Evolutionary conservation across 306 rosid genomes (phyloP).

Genomic region (Acacia acuminata): DNA sequence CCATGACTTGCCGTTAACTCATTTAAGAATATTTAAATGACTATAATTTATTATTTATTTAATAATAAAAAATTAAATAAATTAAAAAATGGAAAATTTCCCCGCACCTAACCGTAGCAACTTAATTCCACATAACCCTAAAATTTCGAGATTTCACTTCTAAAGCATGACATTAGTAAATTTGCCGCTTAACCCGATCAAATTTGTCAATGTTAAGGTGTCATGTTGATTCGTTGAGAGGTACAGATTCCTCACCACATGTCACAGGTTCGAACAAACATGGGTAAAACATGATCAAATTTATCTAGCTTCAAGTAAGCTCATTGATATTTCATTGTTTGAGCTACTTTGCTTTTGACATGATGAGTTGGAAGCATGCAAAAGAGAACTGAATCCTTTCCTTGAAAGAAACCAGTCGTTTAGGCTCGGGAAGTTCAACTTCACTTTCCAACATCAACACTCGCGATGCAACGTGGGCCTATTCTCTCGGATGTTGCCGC

Average conservation of each 20-base stretch:
- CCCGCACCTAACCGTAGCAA: too few species aligned
- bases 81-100: too few species aligned
- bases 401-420: background rate
- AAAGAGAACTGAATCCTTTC: background rate
- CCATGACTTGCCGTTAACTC: too few species aligned
- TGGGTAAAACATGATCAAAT: background rate
- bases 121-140: too few species aligned
- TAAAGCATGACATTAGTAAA: too few species aligned
- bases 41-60: too few species aligned
- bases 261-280: too few species aligned
- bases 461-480: background rate
- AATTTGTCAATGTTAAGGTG: accelerated
- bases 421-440: background rate
- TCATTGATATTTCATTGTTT: background rate
- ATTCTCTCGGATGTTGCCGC: background rate
- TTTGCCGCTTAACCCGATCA: background rate
- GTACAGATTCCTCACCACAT: too few species aligned
- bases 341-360: background rate
- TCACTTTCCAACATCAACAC: background rate
- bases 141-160: too few species aligned
- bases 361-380: background rate
- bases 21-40: too few species aligned
- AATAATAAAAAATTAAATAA: too few species aligned
- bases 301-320: background rate
- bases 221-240: too few species aligned